Evolutionary conservation across 2,329 filamentous ascomycete species (phyloP), one percentile per base, ranked within the genome.

Genomic region (Phaeoacremonium minimum): DNA sequence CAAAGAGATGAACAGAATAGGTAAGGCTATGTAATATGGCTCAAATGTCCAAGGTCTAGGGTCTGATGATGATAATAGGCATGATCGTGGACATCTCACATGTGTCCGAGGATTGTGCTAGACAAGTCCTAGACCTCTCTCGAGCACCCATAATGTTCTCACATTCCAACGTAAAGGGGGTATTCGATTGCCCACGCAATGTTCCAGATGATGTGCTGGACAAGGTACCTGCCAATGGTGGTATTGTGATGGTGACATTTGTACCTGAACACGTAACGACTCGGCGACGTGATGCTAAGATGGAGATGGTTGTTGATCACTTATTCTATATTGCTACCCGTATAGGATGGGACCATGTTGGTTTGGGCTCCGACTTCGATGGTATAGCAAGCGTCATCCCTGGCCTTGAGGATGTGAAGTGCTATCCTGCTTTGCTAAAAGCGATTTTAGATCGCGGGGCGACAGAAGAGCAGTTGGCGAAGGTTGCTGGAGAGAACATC

Each of bases 241-340:
- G 65, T 2, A 48, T 68, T 13, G 43, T 69, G 14, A 65, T 65
- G 58, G 50, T 63, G 1, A 58, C 53, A 1, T 64, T 65, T 33
- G 50, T 63, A 19, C 51, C 51, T 9, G 43, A 35, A 45, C 56
- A 38, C 30, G 41, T 46, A 7, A 35, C 33, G 1, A 36, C 30
- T 14, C 17, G 33, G 1, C 35, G 42, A 8, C 49, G 33, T 43
- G 47, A 38, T 28, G 48, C 53, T 14, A 54, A 43, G 13, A 48
- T 60, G 41, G 44, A 57, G 16, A 45, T 43, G 38, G 52, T 63
- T 5, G 46, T 60, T 6, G 61, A 62, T 33, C 59, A 54, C 9
- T 34, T 57, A 6, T 46, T 53, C 29, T 47, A 55, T 34, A 38
- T 55, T 7, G 55, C 49, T 11, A 36, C 42, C 6, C 44, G 49